phyloP scores from a whole-genome alignment of 192 early-diverging fungal genomes.

The Nowakowskiella sp. region DNA sequence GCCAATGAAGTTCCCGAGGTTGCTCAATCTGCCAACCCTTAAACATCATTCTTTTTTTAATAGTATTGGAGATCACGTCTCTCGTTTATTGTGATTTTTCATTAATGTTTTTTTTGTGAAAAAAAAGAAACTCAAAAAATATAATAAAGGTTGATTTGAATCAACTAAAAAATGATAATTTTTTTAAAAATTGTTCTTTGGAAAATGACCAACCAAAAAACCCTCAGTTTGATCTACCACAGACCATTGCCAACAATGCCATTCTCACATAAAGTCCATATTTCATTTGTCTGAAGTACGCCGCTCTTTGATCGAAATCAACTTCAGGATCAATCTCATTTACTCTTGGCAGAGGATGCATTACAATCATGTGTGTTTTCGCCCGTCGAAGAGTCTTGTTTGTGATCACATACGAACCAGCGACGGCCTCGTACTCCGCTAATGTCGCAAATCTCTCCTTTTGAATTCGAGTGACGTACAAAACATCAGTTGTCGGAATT shows the following conservation, averaged over 20 bases:
- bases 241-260: slow-evolving; percentile 84
- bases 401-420: slow-evolving; percentile 74
- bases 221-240: slow-evolving; percentile 22
- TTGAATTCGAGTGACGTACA: slow-evolving; percentile 96
- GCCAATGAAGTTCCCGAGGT: too few species aligned
- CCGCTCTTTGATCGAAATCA: slow-evolving; percentile 94
- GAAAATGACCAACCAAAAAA: background rate
- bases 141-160: too few species aligned
- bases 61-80: too few species aligned
- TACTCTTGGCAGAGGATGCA: slow-evolving; percentile 95
- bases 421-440: slow-evolving; percentile 74
- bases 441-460: slow-evolving; percentile 79
- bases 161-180: too few species aligned
- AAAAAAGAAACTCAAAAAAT: too few species aligned
- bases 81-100: too few species aligned
- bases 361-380: slow-evolving; percentile 95
- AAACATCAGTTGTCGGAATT: slow-evolving; percentile 80
- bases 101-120: too few species aligned
- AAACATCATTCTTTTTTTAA: too few species aligned
- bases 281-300: slow-evolving; percentile 97
- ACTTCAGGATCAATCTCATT: slow-evolving; percentile 95
- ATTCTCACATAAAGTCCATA: slow-evolving; percentile 97
- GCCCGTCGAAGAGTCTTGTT: slow-evolving; percentile 76
- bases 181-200: too few species aligned
- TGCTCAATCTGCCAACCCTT: too few species aligned